Evolutionary conservation across 345 rosid genomes (phyloP).

Genomic region (Citrus unshiu): DNA sequence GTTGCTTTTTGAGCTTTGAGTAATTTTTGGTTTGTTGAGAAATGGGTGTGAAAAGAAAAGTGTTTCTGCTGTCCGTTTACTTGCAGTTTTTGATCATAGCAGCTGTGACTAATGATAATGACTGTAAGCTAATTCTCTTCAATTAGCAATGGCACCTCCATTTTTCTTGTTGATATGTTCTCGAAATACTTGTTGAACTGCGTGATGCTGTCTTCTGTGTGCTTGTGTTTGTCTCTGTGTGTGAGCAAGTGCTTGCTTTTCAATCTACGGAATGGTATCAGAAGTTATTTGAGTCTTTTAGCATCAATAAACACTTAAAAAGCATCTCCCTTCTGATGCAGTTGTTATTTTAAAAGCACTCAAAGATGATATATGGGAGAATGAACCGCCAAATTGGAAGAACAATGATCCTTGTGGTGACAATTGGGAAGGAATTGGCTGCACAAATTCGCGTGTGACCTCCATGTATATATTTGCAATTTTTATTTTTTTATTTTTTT

Average conservation of each 20-base stretch:
- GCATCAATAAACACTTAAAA: not conserved
- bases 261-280: not conserved
- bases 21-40: not conserved
- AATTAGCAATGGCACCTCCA: not conserved
- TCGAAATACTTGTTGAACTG: not conserved
- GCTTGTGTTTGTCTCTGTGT: not conserved
- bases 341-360: constrained; percentile 31
- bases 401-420: constrained; percentile 44
- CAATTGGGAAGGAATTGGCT: constrained; percentile 43
- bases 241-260: not conserved
- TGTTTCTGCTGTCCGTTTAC: not conserved
- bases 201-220: not conserved
- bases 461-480: constrained; percentile 31
- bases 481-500: not conserved
- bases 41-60: not conserved
- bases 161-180: not conserved
- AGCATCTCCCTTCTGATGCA: constrained; percentile 11
- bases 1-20: not conserved
- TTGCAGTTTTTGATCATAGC: constrained; percentile 5
- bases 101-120: not conserved
- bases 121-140: not conserved
- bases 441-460: constrained; percentile 33
- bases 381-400: constrained; percentile 46
- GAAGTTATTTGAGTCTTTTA: not conserved
- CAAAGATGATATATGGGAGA: constrained; percentile 26